Evolutionary conservation across 306 rosid species (phyloP).

Genomic region (Lathyrus tuberosus): DNA sequence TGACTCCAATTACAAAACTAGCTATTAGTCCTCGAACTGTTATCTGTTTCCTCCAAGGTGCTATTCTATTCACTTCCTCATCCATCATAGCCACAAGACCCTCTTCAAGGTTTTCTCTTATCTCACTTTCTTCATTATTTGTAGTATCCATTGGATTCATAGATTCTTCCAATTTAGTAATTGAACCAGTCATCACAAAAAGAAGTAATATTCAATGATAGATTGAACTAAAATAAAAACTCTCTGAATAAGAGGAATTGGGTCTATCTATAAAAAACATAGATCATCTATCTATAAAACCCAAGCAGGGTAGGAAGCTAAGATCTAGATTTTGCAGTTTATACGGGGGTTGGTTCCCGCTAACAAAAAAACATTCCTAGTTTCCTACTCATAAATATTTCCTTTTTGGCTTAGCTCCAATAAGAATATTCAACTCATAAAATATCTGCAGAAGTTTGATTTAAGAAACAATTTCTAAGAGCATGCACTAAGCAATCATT

Average conservation of each 20-base stretch:
- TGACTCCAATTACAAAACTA: conserved; percentile 66
- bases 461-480: conserved; percentile 14
- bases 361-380: conserved; percentile 4
- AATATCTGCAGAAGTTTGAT: background rate
- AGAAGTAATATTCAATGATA: conserved; percentile 25
- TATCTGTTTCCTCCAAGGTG: conserved; percentile 78
- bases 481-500: too few relatives aligned
- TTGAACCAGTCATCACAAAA: conserved; percentile 21
- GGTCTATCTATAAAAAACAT: too few relatives aligned
- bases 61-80: conserved; percentile 56
- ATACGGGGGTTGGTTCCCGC: background rate
- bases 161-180: conserved; percentile 19
- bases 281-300: too few relatives aligned
- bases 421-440: conserved; percentile 5
- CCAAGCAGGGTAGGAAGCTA: conserved; percentile 11
- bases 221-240: background rate
- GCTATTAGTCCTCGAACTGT: conserved; percentile 81
- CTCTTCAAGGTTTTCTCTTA: conserved; percentile 56
- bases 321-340: conserved; percentile 1
- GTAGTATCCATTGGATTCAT: conserved; percentile 47
- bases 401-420: conserved; percentile 21
- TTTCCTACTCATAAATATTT: background rate
- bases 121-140: conserved; percentile 48
- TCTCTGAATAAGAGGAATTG: too few relatives aligned
- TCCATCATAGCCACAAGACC: conserved; percentile 46